Evolutionary conservation across 257 asterid genomes (phyloP).

Genomic region (Salvia splendens): DNA sequence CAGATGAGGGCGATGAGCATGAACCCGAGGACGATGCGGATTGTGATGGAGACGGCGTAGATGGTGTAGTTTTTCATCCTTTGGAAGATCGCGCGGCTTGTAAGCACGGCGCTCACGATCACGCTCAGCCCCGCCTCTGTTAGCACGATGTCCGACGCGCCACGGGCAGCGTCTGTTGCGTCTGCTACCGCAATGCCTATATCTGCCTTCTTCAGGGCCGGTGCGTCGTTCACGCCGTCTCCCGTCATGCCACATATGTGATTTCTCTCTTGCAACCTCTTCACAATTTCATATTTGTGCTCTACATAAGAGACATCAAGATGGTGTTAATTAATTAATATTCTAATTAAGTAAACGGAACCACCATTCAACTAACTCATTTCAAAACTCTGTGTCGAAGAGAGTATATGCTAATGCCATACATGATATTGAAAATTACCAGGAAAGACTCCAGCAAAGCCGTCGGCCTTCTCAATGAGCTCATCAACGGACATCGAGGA

Average conservation of each 20-base stretch:
- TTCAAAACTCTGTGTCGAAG: too few relatives aligned
- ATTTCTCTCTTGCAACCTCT: slow-evolving; percentile 68
- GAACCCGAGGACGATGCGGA: slow-evolving; percentile 60
- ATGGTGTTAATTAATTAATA: too few relatives aligned
- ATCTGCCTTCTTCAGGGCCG: slow-evolving; percentile 79
- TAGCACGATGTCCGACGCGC: slow-evolving; percentile 25
- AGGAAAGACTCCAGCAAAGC: too few relatives aligned
- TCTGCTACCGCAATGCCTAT: slow-evolving; percentile 86
- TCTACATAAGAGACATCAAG: slow-evolving; percentile 32
- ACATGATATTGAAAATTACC: too few relatives aligned
- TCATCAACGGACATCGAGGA: too few relatives aligned
- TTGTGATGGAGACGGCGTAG: slow-evolving; percentile 60
- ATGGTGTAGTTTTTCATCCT: slow-evolving; percentile 89
- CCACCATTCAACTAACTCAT: too few relatives aligned
- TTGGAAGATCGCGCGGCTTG: slow-evolving; percentile 87
- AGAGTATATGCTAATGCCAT: too few relatives aligned
- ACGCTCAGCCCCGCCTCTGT: slow-evolving; percentile 85
- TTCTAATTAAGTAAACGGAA: too few relatives aligned
- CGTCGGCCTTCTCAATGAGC: too few relatives aligned
- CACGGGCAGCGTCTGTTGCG: slow-evolving; percentile 84
- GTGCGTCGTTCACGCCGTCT: slow-evolving; percentile 89
- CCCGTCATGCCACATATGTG: slow-evolving; percentile 95
- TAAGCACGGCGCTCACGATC: slow-evolving; percentile 74
- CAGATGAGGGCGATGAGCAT: slow-evolving; percentile 56
- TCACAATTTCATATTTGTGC: slow-evolving; percentile 85